These are phyloP conservation scores for Mortierella sp. DNA, from an alignment of 371 early-diverging fungal genomes.

Conservation along the genomic window DNA sequence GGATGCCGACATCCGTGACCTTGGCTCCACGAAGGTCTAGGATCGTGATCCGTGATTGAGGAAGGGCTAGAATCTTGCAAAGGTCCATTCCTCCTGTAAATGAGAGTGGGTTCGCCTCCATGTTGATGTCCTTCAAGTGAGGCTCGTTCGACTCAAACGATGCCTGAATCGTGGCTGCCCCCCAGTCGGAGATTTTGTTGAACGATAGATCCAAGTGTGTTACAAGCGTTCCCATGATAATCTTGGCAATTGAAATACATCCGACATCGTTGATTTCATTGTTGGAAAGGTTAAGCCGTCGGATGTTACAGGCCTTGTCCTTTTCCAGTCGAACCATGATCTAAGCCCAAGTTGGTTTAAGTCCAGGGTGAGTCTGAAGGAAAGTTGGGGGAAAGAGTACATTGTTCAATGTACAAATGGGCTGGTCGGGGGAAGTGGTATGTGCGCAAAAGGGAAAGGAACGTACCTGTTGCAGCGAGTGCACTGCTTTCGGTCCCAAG, in stretches of 20 bases:
- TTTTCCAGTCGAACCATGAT: conserved; percentile 41
- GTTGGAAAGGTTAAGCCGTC: conserved; percentile 41
- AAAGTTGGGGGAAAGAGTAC: no score
- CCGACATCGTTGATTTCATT: conserved; percentile 52
- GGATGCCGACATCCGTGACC: conserved; percentile 52
- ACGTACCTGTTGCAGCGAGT: conserved; percentile 44
- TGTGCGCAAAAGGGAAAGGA: neutral
- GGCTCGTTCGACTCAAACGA: conserved; percentile 43
- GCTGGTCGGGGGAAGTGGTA: no score
- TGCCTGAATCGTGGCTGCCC: conserved; percentile 38
- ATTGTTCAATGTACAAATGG: no score
- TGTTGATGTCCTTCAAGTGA: conserved; percentile 25
- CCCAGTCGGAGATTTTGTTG: conserved; percentile 54
- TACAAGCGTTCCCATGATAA: conserved; percentile 25
- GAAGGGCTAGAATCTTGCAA: conserved; percentile 45
- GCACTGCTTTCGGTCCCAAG: conserved; percentile 35
- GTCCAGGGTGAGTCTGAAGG: no score
- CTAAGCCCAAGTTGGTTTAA: no score
- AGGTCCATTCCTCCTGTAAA: conserved; percentile 48
- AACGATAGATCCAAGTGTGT: conserved; percentile 39
- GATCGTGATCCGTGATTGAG: conserved; percentile 29
- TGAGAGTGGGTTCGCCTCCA: conserved; percentile 44
- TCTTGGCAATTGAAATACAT: conserved; percentile 50
- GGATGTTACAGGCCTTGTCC: conserved; percentile 39
- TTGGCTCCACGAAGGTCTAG: conserved; percentile 48